Evolutionary conservation across 257 asterid genomes (phyloP).

Genomic region (Solanum medicagineum): DNA sequence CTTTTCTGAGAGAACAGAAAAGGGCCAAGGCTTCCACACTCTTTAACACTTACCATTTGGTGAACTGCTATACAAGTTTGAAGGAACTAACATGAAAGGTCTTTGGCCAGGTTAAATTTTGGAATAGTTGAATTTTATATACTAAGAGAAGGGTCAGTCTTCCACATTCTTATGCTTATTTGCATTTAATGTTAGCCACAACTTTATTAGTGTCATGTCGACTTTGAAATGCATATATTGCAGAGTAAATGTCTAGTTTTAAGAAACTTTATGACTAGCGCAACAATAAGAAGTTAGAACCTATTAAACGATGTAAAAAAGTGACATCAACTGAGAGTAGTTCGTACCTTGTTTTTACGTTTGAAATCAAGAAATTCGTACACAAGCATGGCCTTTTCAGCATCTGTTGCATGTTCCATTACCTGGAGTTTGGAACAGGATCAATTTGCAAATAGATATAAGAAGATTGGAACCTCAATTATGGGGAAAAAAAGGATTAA

Average conservation of each 20-base stretch:
- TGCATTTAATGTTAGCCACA: background rate
- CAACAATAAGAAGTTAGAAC: background rate
- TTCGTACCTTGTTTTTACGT: constrained; percentile 88
- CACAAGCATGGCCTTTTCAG: constrained; percentile 83
- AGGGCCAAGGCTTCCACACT: background rate
- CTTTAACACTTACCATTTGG: background rate
- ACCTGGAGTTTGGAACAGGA: constrained; percentile 45
- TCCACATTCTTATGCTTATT: background rate
- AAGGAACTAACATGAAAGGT: background rate
- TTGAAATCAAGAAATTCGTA: constrained; percentile 84
- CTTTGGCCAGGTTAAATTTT: background rate
- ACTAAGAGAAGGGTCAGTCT: background rate
- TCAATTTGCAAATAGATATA: background rate
- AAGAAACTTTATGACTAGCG: background rate
- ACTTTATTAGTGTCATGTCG: background rate
- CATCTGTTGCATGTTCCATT: constrained; percentile 79
- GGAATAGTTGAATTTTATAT: background rate
- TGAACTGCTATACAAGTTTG: background rate
- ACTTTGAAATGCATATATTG: background rate
- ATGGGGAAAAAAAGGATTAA: background rate
- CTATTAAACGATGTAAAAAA: background rate
- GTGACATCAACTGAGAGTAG: background rate
- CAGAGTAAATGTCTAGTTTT: background rate
- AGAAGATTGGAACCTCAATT: background rate
- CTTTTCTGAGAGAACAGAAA: background rate